Evolutionary conservation across 106 monocot species (phyloP), one percentile per base, ranked within the genome.

Genomic region (Alisma plantagoaquatica): DNA sequence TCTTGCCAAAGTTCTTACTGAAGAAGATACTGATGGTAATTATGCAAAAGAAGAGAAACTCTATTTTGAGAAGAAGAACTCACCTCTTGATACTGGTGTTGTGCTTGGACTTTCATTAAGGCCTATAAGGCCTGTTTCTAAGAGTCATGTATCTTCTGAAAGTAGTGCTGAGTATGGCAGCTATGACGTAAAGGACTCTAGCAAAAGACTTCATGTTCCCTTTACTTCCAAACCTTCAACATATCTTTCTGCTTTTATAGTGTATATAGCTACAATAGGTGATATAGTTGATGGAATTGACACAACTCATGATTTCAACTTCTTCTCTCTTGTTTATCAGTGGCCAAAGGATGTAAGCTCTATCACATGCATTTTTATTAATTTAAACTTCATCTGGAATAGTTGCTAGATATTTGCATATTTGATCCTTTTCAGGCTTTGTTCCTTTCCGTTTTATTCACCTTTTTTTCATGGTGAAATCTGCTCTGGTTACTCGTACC

Each of bases 241-340:
- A 58, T 96, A 84, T 68, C 81, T 96, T 46, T 96, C 94, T 41
- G 53, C 88, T 30, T 96, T 96, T 59, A 84, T 96, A 53, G 81
- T 96, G 49, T 88, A 88, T 28, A 88, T 96, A 57, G 94, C 94
- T 54, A 84, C 88, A 28, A 81, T 96, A 49, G 94, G 94, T 50
- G 88, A 96, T 50, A 88, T 96, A 61, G 83, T 96, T 57, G 94
- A 96, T 73, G 94, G 94, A 50, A 67, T 78, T 35, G 94, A 96
- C 53, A 96, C 88, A 44, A 88, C 94, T 52, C 94, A 96, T 60
- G 87, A 96, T 72, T 88, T 96, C 73, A 96, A 96, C 62, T 96
- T 87, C 59, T 96, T 96, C 71, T 88, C 94, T 32, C 80, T 96
- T 32, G 57, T 96, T 14, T 96, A 96, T 52, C 84, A 96, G 43